Evolutionary conservation across 495 filamentous ascomycete species (phyloP).

Genomic region (Neurospora sp.): DNA sequence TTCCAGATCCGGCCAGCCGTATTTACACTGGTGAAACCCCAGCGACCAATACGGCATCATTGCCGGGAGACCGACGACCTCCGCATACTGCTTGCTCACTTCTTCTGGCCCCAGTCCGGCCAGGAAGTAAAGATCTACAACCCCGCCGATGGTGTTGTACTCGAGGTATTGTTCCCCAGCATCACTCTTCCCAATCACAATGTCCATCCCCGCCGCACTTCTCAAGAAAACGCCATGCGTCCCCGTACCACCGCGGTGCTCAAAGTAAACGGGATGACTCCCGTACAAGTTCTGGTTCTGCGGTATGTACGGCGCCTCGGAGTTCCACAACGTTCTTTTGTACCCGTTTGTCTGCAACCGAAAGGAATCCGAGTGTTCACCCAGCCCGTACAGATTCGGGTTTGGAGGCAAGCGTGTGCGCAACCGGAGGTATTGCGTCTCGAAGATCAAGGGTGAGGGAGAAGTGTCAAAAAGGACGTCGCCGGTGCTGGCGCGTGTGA

Average conservation of each 20-base stretch:
- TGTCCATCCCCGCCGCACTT: slow-evolving; percentile 82
- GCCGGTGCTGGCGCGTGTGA: slow-evolving; percentile 46
- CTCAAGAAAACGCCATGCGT: slow-evolving; percentile 82
- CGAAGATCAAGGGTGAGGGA: slow-evolving; percentile 60
- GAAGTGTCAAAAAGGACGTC: slow-evolving; percentile 76
- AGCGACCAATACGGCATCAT: slow-evolving; percentile 85
- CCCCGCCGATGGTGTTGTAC: slow-evolving; percentile 73
- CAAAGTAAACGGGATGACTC: slow-evolving; percentile 76
- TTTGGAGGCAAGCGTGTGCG: slow-evolving; percentile 56
- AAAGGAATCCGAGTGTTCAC: slow-evolving; percentile 69
- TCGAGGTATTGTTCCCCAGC: slow-evolving; percentile 62
- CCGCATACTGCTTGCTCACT: slow-evolving; percentile 65
- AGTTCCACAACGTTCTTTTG: slow-evolving; percentile 71
- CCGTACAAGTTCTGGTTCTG: slow-evolving; percentile 62
- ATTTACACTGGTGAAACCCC: slow-evolving; percentile 79
- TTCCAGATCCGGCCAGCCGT: slow-evolving; percentile 65
- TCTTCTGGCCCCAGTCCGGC: slow-evolving; percentile 62
- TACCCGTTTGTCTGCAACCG: slow-evolving; percentile 60
- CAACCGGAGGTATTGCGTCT: slow-evolving; percentile 65
- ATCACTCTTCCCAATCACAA: slow-evolving; percentile 59
- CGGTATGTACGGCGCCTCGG: slow-evolving; percentile 54
- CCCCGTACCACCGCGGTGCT: slow-evolving; percentile 48
- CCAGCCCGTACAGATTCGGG: slow-evolving; percentile 69
- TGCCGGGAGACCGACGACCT: slow-evolving; percentile 55
- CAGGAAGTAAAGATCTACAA: slow-evolving; percentile 80